phyloP scores from a whole-genome alignment of 2,329 filamentous ascomycete species.

The Fusarium incarnatum region DNA sequence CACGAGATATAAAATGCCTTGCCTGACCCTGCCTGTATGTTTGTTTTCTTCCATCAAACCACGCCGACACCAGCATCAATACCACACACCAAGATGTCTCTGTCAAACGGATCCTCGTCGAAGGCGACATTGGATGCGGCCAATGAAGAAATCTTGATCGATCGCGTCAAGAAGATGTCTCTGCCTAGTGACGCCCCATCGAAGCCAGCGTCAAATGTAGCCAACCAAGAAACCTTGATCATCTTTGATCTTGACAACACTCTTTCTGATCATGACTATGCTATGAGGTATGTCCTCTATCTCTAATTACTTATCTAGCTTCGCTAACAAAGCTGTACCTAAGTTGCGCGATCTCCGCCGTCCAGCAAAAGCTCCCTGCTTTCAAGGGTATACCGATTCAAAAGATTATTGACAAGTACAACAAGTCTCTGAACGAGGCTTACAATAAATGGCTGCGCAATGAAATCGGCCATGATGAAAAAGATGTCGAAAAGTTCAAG shows the following conservation, averaged over 20 bases:
- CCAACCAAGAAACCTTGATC: background rate
- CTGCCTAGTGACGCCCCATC: background rate
- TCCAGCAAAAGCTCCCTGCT: background rate
- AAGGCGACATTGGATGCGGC: background rate
- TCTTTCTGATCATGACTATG: slow-evolving; percentile 19
- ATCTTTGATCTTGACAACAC: slow-evolving; percentile 27
- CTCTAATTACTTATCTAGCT: no score
- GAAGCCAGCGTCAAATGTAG: background rate
- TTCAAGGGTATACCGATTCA: background rate
- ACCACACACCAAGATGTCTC: background rate
- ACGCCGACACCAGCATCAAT: background rate
- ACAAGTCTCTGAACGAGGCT: background rate
- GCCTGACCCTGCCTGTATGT: background rate
- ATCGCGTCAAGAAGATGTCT: background rate
- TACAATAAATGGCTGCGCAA: background rate
- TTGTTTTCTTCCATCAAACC: background rate
- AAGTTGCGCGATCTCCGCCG: background rate
- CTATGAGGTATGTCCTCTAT: background rate
- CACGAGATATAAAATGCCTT: background rate
- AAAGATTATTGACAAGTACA: background rate
- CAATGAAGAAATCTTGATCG: background rate
- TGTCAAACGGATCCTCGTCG: background rate
- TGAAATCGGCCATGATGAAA: background rate
- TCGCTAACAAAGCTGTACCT: background rate
- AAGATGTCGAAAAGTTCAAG: background rate